A percentile compares a stretch with the other conserved stretches of the same genome.
phyloP scores from a whole-genome alignment of 2,329 filamentous ascomycete species.

The Aspergillus texensis region DNA sequence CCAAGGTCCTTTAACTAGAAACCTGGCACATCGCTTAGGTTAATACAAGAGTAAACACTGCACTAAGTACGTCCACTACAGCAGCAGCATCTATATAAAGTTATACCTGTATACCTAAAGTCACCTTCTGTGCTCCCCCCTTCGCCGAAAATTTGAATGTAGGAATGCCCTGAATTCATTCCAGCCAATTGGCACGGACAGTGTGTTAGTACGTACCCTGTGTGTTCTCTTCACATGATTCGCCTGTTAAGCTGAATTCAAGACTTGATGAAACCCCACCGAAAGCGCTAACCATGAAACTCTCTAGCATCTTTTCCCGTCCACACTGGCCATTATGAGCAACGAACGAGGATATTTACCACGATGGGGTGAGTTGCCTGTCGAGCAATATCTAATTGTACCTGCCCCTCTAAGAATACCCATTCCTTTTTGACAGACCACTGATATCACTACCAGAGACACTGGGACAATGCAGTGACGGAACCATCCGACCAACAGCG shows the following conservation, averaged over 20 bases:
- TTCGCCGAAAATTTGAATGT: too few species aligned
- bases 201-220: too few species aligned
- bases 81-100: too few species aligned
- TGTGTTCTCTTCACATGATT: too few species aligned
- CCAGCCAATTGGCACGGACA: too few species aligned
- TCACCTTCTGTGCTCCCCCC: too few species aligned
- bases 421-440: not conserved
- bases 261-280: not conserved
- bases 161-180: too few species aligned
- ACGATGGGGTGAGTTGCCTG: conserved; percentile 12
- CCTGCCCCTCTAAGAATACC: not conserved
- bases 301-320: not conserved
- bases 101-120: too few species aligned
- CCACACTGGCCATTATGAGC: not conserved
- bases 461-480: conserved; percentile 6
- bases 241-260: not conserved
- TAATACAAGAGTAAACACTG: too few species aligned
- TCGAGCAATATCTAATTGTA: conserved; percentile 16
- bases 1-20: too few species aligned
- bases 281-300: not conserved
- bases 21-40: too few species aligned
- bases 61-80: too few species aligned
- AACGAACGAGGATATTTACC: conserved; percentile 4
- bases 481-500: conserved; percentile 9
- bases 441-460: conserved; percentile 5